Base-by-base conservation (phyloP, 345 rosid species). In the Capsella bursapastoris region DNA sequence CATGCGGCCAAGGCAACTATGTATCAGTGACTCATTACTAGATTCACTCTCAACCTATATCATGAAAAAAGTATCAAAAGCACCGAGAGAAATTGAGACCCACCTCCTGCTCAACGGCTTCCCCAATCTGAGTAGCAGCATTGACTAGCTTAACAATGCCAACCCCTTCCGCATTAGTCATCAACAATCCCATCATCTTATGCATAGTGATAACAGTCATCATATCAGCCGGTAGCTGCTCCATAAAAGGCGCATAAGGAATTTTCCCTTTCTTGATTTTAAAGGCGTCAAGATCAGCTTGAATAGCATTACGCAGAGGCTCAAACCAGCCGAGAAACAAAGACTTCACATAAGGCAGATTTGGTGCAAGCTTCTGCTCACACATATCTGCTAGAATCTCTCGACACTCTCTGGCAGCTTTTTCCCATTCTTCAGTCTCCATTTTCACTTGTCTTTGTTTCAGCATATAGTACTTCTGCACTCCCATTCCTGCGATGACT, bases 171-270 rank as follows among this genome's bases (percentile, higher is more conserved):
- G 72, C 65, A 55, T 66, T 64, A 8, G 92, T 84, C 96, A 95
- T 84, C 86, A 95, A 72, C 80, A 95, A 59, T 38, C 86, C 92
- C 91, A 95, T 85, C 84, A 95, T 66, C 84, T 87, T 92, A 77
- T 92, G 96, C 99, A 95, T 95, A 2, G 96, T 86, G 65, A 95
- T 90, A 61, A 89, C 92, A 2, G 99, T 96, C 97, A 95, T 90
- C 94, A 81, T 90, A 81, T 88, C 96, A 0, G 97, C 88, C 0
- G 93, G 90, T 75, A 95, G 80, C 67, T 73, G 80, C 67, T 81
- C 79, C 18, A 90, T 83, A 75, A 81, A 86, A 0, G 87, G 79
- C 2, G 84, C 85, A 47, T 90, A 80, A 49, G 87, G 71, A 12
- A 78, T 64, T 70, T 72, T 89, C 66, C 58, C 16, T 52, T 50